Percentiles rank a stretch among this genome's conserved stretches.
Evolutionary conservation across 257 asterid genomes (phyloP).

Genomic region (Nyctanthes arbortristis): DNA sequence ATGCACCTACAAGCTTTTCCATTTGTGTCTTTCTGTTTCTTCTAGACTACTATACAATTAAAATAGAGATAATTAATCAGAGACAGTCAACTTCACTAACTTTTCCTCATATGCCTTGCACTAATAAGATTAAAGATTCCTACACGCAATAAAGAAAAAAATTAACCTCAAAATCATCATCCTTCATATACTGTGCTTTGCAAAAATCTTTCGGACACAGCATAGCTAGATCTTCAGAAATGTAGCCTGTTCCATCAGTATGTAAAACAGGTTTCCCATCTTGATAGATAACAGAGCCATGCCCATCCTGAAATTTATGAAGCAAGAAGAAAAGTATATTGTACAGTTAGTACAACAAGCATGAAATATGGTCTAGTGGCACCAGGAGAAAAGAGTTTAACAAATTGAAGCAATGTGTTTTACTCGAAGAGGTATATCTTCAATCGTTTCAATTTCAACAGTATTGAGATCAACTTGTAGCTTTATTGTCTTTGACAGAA

Average conservation of each 20-base stretch:
- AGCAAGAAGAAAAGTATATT: slow-evolving; percentile 9
- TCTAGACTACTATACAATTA: neutral
- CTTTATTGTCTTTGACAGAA: slow-evolving; percentile 68
- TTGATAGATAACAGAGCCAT: slow-evolving; percentile 37
- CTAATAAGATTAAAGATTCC: neutral
- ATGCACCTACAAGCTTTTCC: neutral
- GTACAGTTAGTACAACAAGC: neutral
- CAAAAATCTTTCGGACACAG: slow-evolving; percentile 58
- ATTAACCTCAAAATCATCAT: slow-evolving; percentile 46
- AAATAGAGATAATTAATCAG: neutral
- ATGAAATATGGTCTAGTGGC: slow-evolving; percentile 2
- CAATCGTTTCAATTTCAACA: slow-evolving; percentile 45
- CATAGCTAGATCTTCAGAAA: slow-evolving; percentile 78
- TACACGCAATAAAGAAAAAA: slow-evolving; percentile 2
- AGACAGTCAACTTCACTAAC: neutral
- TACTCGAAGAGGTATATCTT: slow-evolving; percentile 72
- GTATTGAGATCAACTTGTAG: slow-evolving; percentile 52
- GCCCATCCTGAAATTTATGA: slow-evolving; percentile 47
- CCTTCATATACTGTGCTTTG: slow-evolving; percentile 38
- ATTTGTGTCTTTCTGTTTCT: neutral
- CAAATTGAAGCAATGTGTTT: slow-evolving; percentile 9
- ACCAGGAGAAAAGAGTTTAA: slow-evolving; percentile 5
- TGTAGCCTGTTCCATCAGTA: slow-evolving; percentile 91
- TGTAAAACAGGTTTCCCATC: slow-evolving; percentile 63
- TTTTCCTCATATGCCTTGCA: slow-evolving; percentile 7